Evolutionary conservation across 176 grass and related monocot species (phyloP).

Genomic region (Bromus sterilis): DNA sequence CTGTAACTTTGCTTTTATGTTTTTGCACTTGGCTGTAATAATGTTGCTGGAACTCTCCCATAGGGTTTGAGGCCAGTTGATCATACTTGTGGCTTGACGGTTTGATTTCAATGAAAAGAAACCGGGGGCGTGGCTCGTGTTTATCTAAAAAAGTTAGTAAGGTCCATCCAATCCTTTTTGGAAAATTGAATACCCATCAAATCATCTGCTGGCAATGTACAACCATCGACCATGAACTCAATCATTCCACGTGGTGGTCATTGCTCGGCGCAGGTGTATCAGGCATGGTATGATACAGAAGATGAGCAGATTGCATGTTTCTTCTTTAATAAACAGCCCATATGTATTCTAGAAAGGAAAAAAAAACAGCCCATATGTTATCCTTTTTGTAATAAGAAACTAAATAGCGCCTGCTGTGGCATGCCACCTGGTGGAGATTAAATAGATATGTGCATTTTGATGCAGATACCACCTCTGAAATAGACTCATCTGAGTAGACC

Average conservation of each 20-base stretch:
- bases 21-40: too few relatives aligned
- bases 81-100: too few relatives aligned
- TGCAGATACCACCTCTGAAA: background rate
- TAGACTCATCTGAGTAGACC: background rate
- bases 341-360: too few relatives aligned
- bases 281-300: background rate
- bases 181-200: background rate
- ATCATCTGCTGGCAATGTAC: background rate
- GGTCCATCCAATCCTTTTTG: too few relatives aligned
- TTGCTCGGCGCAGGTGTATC: background rate
- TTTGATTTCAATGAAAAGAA: too few relatives aligned
- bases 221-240: background rate
- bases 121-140: too few relatives aligned
- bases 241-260: background rate
- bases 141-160: too few relatives aligned
- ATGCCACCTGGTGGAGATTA: background rate
- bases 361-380: background rate
- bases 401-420: background rate
- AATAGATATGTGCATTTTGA: background rate
- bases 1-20: too few relatives aligned
- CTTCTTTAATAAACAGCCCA: background rate
- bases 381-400: background rate
- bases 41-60: too few relatives aligned
- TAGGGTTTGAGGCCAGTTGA: too few relatives aligned
- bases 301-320: background rate